Base-by-base conservation (phyloP, 2,329 filamentous ascomycete species). In the Fusarium azukiicola region DNA sequence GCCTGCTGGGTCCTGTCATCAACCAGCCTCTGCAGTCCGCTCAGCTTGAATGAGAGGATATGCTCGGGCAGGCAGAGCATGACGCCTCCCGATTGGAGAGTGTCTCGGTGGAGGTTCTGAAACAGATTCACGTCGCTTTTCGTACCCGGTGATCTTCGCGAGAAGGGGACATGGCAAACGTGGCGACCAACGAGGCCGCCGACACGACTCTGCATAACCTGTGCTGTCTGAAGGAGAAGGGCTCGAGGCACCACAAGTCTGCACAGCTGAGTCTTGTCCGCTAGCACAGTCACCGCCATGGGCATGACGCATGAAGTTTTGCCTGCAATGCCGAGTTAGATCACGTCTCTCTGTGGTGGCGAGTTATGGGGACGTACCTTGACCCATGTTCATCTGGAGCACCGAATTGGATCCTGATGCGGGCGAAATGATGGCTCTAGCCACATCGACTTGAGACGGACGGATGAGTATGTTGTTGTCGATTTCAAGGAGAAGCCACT, bases 401-500 rank as follows among this genome's bases (percentile, higher is more conserved):
- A 95, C 92, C 0, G 93, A 93, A 72, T 95, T 95, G 0, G 84
- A 73, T 0, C 85, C 84, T 0, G 91, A 92, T 0, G 78, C 52
- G 0, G 94, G 94, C 0, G 84, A 85, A 2, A 94, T 93, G 21
- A 93, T 96, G 1, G 92, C 91, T 3, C 85, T 76, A 0, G 94
- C 94, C 10, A 96, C 94, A 3, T 93, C 88, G 0, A 94, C 87
- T 73, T 96, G 94, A 1, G 91, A 89, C 0, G 88, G 85, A 0
- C 94, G 90, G 66, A 96, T 93, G 12, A 94, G 85, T 1, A 96
- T 82, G 75, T 95, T 90, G 3, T 90, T 88, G 71, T 96, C 95
- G 21, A 96, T 90, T 73, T 96, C 94, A 0, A 96, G 83, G 0
- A 96, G 86, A 0, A 96, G 84, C 92, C 94, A 95, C 79, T 96